Evolutionary conservation across 176 grass and related monocot genomes (phyloP).

Genomic region (Panicum miliaceum): DNA sequence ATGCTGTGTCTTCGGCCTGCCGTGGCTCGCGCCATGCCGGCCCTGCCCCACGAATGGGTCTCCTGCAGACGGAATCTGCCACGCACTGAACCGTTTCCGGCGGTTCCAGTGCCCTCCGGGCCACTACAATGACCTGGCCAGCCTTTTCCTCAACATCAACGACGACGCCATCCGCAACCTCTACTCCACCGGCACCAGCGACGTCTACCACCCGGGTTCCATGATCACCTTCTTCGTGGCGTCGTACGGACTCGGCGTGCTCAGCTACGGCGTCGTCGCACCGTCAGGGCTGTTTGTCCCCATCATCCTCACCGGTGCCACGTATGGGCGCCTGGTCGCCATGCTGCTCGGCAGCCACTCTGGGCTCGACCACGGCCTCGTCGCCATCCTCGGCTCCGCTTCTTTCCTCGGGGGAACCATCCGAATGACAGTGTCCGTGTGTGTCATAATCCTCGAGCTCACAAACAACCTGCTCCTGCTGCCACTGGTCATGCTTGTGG

Average conservation of each 20-base stretch:
- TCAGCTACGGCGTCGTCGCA: slow-evolving; percentile 93
- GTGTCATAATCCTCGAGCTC: slow-evolving; percentile 83
- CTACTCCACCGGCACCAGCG: slow-evolving; percentile 68
- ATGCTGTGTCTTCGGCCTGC: slow-evolving; percentile 64
- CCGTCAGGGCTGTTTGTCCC: slow-evolving; percentile 89
- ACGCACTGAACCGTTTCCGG: slow-evolving; percentile 63
- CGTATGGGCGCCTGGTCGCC: slow-evolving; percentile 73
- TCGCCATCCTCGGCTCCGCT: slow-evolving; percentile 87
- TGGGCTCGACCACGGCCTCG: slow-evolving; percentile 84
- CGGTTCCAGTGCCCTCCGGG: slow-evolving; percentile 71
- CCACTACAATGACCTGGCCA: slow-evolving; percentile 94
- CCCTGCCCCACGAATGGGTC: slow-evolving; percentile 52
- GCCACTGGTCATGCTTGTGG: slow-evolving; percentile 86
- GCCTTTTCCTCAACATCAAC: slow-evolving; percentile 88
- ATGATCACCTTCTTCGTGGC: slow-evolving; percentile 71
- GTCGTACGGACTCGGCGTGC: slow-evolving; percentile 73
- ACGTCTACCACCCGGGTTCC: slow-evolving; percentile 73
- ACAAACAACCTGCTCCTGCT: slow-evolving; percentile 97
- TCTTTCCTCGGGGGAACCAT: slow-evolving; percentile 92
- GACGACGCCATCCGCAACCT: slow-evolving; percentile 94
- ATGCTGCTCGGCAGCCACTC: slow-evolving; percentile 63
- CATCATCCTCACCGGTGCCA: slow-evolving; percentile 92
- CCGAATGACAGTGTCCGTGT: slow-evolving; percentile 87
- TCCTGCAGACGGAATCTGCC: slow-evolving; percentile 41
- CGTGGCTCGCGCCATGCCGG: slow-evolving; percentile 81